These are phyloP conservation scores for Aspergillus fumigatus DNA, from an alignment of 2,329 filamentous ascomycete genomes.

Conservation along the genomic window DNA sequence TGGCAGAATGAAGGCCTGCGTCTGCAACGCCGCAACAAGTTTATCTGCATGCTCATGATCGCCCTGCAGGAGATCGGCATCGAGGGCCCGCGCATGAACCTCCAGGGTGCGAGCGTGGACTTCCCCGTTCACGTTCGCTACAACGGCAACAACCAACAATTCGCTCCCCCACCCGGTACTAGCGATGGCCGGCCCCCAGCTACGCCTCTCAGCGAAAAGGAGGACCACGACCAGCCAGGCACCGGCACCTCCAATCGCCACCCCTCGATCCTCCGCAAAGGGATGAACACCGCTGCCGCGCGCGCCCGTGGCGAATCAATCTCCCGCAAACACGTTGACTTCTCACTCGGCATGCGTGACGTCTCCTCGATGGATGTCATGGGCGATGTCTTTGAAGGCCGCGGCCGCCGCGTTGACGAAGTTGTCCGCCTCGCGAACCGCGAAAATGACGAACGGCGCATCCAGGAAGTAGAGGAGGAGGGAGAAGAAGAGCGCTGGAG, in stretches of 20 bases:
- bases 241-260: conserved; percentile 25
- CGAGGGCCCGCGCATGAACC: conserved; percentile 72
- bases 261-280: conserved; percentile 54
- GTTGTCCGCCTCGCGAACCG: conserved; percentile 38
- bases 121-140: conserved; percentile 63
- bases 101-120: conserved; percentile 62
- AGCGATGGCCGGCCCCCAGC: conserved; percentile 43
- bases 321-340: conserved; percentile 62
- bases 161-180: conserved; percentile 39
- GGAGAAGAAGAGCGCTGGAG: conserved; percentile 28
- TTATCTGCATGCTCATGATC: conserved; percentile 85
- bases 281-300: conserved; percentile 37
- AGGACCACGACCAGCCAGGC: conserved; percentile 29
- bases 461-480: conserved; percentile 32
- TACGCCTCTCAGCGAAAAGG: conserved; percentile 20
- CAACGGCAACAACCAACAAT: conserved; percentile 41
- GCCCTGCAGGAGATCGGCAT: conserved; percentile 80
- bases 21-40: conserved; percentile 86
- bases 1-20: conserved; percentile 93
- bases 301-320: conserved; percentile 55
- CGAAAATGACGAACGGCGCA: conserved; percentile 36
- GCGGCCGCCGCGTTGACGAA: conserved; percentile 39
- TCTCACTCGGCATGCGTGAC: conserved; percentile 63
- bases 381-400: conserved; percentile 62
- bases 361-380: conserved; percentile 55